Conservation (phyloP, 192 early-diverging fungal genomes). For the Podila horticola region DNA sequence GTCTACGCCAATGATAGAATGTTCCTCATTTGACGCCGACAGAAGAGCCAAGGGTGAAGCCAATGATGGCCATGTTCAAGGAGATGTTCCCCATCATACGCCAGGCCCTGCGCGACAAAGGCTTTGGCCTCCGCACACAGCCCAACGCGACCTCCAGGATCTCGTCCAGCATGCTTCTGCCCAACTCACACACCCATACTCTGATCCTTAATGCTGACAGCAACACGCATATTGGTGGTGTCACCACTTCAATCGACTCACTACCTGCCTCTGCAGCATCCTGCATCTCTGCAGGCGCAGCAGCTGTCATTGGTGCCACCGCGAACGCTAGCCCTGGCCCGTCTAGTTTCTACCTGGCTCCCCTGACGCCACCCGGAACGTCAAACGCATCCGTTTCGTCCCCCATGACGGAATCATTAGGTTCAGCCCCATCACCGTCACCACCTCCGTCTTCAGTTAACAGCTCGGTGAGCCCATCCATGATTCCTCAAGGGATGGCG, state of each 20-base stretch:
- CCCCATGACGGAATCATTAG: constrained; percentile 40
- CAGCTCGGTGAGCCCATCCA: not conserved
- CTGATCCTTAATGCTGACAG: constrained; percentile 11
- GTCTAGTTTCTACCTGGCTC: constrained; percentile 38
- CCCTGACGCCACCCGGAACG: constrained; percentile 44
- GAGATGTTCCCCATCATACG: constrained; percentile 49
- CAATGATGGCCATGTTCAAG: constrained; percentile 47
- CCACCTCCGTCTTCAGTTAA: constrained; percentile 17
- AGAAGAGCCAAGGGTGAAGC: constrained; percentile 41
- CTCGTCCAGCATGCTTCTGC: constrained; percentile 32
- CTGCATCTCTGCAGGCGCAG: constrained; percentile 21
- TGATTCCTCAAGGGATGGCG: constrained; percentile 4
- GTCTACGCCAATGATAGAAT: not conserved
- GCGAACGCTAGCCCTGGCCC: constrained; percentile 1
- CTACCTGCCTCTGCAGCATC: constrained; percentile 21
- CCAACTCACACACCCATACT: constrained; percentile 8
- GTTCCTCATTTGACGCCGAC: constrained; percentile 30
- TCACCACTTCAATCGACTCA: constrained; percentile 2
- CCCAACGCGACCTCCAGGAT: constrained; percentile 40
- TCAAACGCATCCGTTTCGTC: constrained; percentile 24
- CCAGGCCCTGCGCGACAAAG: constrained; percentile 45
- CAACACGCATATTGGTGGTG: constrained; percentile 3
- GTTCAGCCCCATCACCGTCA: constrained; percentile 40
- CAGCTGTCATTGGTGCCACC: constrained; percentile 14
- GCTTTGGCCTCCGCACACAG: constrained; percentile 41